Percentiles rank a stretch among this genome's conserved stretches.
Evolutionary conservation across 73 alveolate species (phyloP).

Genomic region (Paramecium octaurelia): DNA sequence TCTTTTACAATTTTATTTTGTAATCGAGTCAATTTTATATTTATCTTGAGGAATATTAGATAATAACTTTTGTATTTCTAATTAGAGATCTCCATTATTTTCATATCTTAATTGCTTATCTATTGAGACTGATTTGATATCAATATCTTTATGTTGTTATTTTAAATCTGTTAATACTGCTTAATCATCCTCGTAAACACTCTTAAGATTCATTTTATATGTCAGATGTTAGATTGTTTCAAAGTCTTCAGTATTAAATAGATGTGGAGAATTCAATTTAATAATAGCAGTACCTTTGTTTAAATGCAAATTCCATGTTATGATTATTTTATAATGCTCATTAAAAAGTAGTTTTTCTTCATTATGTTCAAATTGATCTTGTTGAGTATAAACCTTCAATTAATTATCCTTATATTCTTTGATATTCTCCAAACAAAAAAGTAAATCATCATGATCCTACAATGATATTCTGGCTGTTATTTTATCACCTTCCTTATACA

Average conservation of each 20-base stretch:
- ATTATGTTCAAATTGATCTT: constrained; percentile 22
- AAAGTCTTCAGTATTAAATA: not conserved
- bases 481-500: not conserved
- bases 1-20: not conserved
- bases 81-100: constrained; percentile 5
- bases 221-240: not conserved
- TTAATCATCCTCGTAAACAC: not conserved
- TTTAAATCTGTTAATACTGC: not conserved
- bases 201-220: not conserved
- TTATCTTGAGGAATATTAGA: not conserved
- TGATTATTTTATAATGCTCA: not conserved
- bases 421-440: constrained; percentile 6
- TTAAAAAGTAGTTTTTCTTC: not conserved
- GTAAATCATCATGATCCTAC: not conserved
- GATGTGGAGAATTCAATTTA: not conserved
- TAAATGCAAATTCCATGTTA: not conserved
- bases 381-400: not conserved
- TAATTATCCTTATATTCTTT: not conserved
- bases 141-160: not conserved
- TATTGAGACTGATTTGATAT: not conserved
- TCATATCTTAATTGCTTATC: constrained; percentile 7
- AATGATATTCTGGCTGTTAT: constrained; percentile 16
- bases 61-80: not conserved
- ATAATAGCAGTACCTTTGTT: constrained; percentile 5
- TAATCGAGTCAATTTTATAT: not conserved